Evolutionary conservation across 2,329 filamentous ascomycete species (phyloP).

Genomic region (Colletotrichum sp.): DNA sequence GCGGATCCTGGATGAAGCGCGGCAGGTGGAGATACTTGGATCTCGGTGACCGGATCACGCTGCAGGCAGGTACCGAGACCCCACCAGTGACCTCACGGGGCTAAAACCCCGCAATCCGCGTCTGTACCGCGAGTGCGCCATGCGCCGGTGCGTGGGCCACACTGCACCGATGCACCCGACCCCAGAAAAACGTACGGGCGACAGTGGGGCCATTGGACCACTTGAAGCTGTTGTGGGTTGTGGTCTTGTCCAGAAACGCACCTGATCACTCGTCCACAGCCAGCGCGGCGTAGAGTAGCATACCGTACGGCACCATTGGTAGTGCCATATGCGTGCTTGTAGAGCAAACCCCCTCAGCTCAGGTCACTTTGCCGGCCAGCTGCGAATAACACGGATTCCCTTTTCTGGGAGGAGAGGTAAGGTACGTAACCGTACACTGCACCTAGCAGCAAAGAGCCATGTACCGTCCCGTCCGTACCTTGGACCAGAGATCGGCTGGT

Average conservation of each 20-base stretch:
- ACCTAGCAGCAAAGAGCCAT: not conserved
- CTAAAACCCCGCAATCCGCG: constrained; percentile 30
- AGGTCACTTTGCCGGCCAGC: not conserved
- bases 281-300: not conserved
- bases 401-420: not conserved
- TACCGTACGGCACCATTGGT: no score
- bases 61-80: constrained; percentile 18
- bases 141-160: constrained; percentile 9
- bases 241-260: constrained; percentile 20
- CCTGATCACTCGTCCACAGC: constrained; percentile 13
- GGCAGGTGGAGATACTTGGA: constrained; percentile 8
- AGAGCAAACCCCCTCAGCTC: not conserved
- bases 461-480: not conserved
- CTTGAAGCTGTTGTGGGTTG: constrained; percentile 21
- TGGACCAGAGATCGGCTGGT: constrained; percentile 4
- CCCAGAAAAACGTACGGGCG: constrained; percentile 27
- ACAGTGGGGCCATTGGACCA: constrained; percentile 21
- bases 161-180: constrained; percentile 26
- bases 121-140: not conserved
- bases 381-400: not conserved
- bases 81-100: constrained; percentile 20
- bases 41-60: not conserved
- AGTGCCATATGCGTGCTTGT: not conserved
- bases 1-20: not conserved
- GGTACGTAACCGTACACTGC: not conserved